Conservation (phyloP, 2,329 filamentous ascomycete species). For the Hymenoscyphus infarciens region DNA sequence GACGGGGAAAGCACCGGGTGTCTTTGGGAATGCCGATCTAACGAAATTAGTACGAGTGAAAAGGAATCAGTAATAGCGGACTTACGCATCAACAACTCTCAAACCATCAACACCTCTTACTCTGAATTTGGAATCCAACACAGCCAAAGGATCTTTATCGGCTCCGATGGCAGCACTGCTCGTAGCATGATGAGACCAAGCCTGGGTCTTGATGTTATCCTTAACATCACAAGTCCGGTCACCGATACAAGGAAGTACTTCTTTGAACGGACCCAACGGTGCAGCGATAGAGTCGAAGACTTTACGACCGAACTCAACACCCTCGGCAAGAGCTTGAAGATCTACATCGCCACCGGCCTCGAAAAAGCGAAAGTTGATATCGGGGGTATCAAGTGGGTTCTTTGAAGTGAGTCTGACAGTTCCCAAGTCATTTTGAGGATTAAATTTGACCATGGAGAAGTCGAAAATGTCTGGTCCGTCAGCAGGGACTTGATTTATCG, state of each 20-base stretch:
- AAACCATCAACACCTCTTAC: slow-evolving; percentile 38
- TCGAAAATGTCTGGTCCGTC: slow-evolving; percentile 39
- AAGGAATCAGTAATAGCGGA: neutral
- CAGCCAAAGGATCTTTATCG: slow-evolving; percentile 46
- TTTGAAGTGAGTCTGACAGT: slow-evolving; percentile 57
- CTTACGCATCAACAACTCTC: slow-evolving; percentile 54
- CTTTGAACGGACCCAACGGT: slow-evolving; percentile 39
- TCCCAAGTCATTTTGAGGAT: slow-evolving; percentile 59
- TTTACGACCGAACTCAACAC: slow-evolving; percentile 15
- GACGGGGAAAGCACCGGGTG: slow-evolving; percentile 11
- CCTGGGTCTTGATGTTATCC: slow-evolving; percentile 46
- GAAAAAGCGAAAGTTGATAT: slow-evolving; percentile 61
- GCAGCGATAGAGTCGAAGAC: slow-evolving; percentile 42
- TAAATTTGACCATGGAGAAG: slow-evolving; percentile 45
- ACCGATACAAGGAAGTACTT: slow-evolving; percentile 42
- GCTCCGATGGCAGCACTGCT: slow-evolving; percentile 49
- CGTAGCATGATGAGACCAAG: slow-evolving; percentile 56
- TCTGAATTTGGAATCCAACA: slow-evolving; percentile 39
- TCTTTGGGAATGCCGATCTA: slow-evolving; percentile 7
- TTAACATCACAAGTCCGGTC: slow-evolving; percentile 41
- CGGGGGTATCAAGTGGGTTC: slow-evolving; percentile 60
- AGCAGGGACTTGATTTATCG: slow-evolving; percentile 33
- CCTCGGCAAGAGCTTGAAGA: slow-evolving; percentile 20
- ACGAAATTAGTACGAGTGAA: neutral
- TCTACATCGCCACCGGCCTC: slow-evolving; percentile 22